Conservation (phyloP, 2,329 filamentous ascomycete species). For the Pseudogymnoascus sp. region DNA sequence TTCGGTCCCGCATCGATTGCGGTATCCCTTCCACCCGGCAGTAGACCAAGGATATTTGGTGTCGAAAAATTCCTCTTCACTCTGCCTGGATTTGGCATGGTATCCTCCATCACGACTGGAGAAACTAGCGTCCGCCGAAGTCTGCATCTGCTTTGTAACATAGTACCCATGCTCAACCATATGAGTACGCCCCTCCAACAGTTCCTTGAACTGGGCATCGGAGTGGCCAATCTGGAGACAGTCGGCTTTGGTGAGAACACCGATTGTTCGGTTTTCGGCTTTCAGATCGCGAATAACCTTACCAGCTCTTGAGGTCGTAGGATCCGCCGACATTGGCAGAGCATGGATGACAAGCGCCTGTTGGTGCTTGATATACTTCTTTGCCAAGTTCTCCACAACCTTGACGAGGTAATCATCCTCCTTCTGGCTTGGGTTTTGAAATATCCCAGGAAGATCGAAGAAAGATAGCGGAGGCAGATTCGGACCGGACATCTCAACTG, state of each 20-base stretch:
- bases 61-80: slow-evolving; percentile 44
- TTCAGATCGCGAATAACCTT: slow-evolving; percentile 50
- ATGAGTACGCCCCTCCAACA: slow-evolving; percentile 54
- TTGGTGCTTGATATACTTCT: slow-evolving; percentile 58
- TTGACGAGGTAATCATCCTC: slow-evolving; percentile 60
- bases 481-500: slow-evolving; percentile 65
- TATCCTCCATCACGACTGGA: slow-evolving; percentile 26
- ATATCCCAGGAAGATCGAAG: slow-evolving; percentile 78
- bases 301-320: slow-evolving; percentile 65
- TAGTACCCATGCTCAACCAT: slow-evolving; percentile 67
- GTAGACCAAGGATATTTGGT: slow-evolving; percentile 36
- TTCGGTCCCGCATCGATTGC: slow-evolving; percentile 41
- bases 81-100: slow-evolving; percentile 37
- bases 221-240: slow-evolving; percentile 46
- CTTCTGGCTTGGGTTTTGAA: slow-evolving; percentile 57
- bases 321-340: slow-evolving; percentile 68
- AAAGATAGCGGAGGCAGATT: slow-evolving; percentile 68
- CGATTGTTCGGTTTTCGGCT: slow-evolving; percentile 54
- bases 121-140: slow-evolving; percentile 20
- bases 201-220: slow-evolving; percentile 51
- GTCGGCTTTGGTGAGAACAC: slow-evolving; percentile 81
- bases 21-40: slow-evolving; percentile 30
- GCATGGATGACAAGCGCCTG: slow-evolving; percentile 72
- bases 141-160: slow-evolving; percentile 59
- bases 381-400: slow-evolving; percentile 63